Evolutionary conservation across 352 stramenopile genomes (phyloP), one percentile per base, ranked within the genome.

Genomic region (Phytophthora pluvialis): DNA sequence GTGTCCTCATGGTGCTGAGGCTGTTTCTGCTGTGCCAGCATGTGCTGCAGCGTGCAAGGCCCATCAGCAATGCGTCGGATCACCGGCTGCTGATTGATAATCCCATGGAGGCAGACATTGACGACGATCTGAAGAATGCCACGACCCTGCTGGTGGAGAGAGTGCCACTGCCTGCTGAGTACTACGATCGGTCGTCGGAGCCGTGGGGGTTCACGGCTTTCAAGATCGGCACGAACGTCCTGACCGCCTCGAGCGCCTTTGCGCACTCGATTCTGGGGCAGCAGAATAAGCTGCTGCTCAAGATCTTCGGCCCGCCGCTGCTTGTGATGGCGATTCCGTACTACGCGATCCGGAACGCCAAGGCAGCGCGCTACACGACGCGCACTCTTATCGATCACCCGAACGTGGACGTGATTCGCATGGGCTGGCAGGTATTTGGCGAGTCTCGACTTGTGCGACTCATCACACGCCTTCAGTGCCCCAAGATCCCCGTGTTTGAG

Each of bases 61-160:
- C 86, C 1, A 75, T 91, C 53, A 86, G 71, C 11, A 89, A 90
- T 36, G 78, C 64, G 25, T 93, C 86, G 15, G 86, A 93, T 58
- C 81, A 90, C 40, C 81, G 88, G 7, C 64, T 95, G 7, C 63
- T 95, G 35, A 95, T 95, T 59, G 85, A 94, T 65, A 81, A 85
- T 50, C 88, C 88, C 1, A 91, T 93, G 70, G 85, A 94, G 50
- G 78, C 85, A 36, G 88, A 95, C 60, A 96, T 96, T 63, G 87
- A 96, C 49, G 88, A 96, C 60, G 82, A 96, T 61, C 55, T 94
- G 32, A 96, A 96, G 64, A 93, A 92, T 46, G 88, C 88, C 26
- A 94, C 85, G 43, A 78, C 80, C 15, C 56, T 96, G 46, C 70
- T 96, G 16, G 73, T 96, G 9, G 86, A 96, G 48, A 73, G 84